Percentiles rank a stretch among this genome's conserved stretches.
Evolutionary conservation across 768 basidiomycete genomes (phyloP).

Genomic region (Boletellus ananas): DNA sequence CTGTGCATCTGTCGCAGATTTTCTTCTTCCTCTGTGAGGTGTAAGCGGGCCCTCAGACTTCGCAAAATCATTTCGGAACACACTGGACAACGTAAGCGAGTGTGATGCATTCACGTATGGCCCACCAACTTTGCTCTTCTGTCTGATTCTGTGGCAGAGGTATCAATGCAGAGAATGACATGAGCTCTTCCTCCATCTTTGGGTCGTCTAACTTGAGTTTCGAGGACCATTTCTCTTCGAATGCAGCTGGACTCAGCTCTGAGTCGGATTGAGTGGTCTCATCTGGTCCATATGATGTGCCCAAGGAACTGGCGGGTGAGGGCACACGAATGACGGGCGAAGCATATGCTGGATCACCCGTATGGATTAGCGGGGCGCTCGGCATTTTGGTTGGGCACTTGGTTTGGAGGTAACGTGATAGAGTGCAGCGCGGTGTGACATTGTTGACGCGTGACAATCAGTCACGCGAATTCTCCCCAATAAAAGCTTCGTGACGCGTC

Average conservation of each 20-base stretch:
- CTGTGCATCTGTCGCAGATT: constrained; percentile 38
- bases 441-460: constrained; percentile 31
- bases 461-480: constrained; percentile 24
- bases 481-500: constrained; percentile 33
- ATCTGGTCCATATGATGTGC: constrained; percentile 44
- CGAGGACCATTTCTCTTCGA: constrained; percentile 35
- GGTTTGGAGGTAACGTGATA: not conserved
- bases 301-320: constrained; percentile 46
- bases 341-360: constrained; percentile 38
- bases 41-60: constrained; percentile 35
- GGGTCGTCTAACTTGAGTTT: constrained; percentile 34
- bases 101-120: not conserved
- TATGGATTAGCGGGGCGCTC: constrained; percentile 28
- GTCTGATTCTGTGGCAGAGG: constrained; percentile 26
- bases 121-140: constrained; percentile 40
- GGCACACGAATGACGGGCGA: constrained; percentile 44
- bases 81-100: constrained; percentile 22
- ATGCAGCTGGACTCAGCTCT: constrained; percentile 36
- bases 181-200: constrained; percentile 36
- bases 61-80: constrained; percentile 37
- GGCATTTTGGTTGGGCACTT: constrained; percentile 18
- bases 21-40: constrained; percentile 43
- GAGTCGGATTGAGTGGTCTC: constrained; percentile 41
- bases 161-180: constrained; percentile 32
- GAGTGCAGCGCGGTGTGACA: constrained; percentile 30